Base-by-base conservation (phyloP, 768 basidiomycete species). In the Tylopilus rubrobrunneus region DNA sequence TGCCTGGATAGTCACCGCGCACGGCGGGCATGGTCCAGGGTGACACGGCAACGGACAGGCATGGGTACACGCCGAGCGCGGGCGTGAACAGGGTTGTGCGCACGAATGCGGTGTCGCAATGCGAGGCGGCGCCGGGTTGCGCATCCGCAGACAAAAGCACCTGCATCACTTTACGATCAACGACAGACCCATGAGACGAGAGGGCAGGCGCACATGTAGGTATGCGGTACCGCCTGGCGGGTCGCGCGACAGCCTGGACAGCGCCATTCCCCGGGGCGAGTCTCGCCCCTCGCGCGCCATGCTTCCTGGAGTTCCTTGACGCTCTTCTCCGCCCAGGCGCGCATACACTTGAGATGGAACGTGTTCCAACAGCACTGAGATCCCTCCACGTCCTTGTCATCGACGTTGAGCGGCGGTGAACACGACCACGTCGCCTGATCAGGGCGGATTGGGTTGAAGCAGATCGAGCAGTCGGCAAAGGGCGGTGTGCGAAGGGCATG, bases 21-120 rank as follows among this genome's bases (percentile, higher is more conserved):
- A 99, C 0, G 93, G 93, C 0, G 95, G 95, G 71, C 97, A 99
- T 0, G 96, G 97, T 0, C 96, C 97, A 0, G 97, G 96, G 67
- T 98, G 96, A 64, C 96, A 98, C 14, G 76, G 74, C 14, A 93
- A 66, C 0, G 93, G 82, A 67, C 95, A 98, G 0, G 91, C 76
- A 64, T 98, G 96, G 0, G 77, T 76, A 60, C 96, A 99, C 0
- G 60, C 60, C 28, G 73, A 71, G 2, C 86, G 81, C 5, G 70
- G 54, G 12, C 87, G 83, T 0, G 83, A 76, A 65, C 89, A 92
- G 0, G 84, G 77, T 56, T 79, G 80, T 1, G 79, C 86, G 57
- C 91, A 92, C 4, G 87, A 89, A 63, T 92, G 89, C 1, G 87
- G 86, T 3, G 85, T 87, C 0, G 86, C 78, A 4, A 87, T 76